Base-by-base conservation (phyloP, 768 basidiomycete species). In the Lyophyllum shimeji region DNA sequence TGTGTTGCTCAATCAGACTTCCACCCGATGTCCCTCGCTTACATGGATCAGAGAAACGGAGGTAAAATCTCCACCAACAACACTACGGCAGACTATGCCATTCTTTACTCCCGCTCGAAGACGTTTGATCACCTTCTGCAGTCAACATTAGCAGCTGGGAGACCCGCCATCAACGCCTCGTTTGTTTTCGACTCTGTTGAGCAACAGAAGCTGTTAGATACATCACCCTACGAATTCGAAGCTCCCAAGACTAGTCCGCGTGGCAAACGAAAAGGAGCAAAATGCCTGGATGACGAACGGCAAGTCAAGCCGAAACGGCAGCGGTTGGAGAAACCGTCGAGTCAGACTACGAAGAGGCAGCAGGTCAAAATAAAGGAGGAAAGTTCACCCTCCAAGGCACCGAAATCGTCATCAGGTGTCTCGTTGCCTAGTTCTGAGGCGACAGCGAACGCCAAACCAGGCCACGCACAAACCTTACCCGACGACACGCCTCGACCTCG, bases 41-140 rank as follows among this genome's bases (percentile, higher is more conserved):
- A 53, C 33, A 50, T 40, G 39, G 21, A 39, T 13, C 65, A 92
- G 89, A 85, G 77, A 79, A 76, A 86, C 56, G 87, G 84, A 9
- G 89, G 89, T 8, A 76, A 66, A 57, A 83, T 89, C 48, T 76
- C 76, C 11, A 74, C 75, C 21, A 75, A 77, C 33, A 77, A 82
- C n/a, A 67, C 71, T 8, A 71, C 75, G 12, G 87, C 88, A 6
- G 82, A 88, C 63, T 88, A 81, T 65, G 75, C 79, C 12, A 76
- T 92, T 33, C 71, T 90, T 37, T 79, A 78, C 48, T 66, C 77
- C 18, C 75, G 76, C 23, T 79, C 82, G 17, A 78, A 76, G 60
- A 76, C 76, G 7, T 87, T 82, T 55, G 71, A 72, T 20, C 76
- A 75, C n/a, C 74, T 84, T 7, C 61, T 76, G 3, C 49, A 65